Base-by-base conservation (phyloP, 805 yeast species). In the Kodamaea jinghongensis region DNA sequence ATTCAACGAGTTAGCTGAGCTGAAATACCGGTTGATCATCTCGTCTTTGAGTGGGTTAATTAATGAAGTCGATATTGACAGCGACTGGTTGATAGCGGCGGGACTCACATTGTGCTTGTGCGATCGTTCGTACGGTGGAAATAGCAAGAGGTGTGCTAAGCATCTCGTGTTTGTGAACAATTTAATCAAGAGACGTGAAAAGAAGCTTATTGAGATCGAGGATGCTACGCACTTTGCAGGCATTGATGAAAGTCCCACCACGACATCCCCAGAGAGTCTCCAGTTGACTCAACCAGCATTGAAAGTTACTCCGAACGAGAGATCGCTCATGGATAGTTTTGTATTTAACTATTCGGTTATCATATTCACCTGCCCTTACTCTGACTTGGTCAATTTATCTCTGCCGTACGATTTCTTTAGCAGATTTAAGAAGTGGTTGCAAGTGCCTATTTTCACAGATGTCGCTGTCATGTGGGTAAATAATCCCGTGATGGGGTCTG, bases 311-410 rank as follows among this genome's bases (percentile, higher is more conserved):
- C 48, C 56, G 42, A 30, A 51, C 38, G 70, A 66, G 42, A 52
- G 71, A 33, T 67, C 70, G 49, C 58, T 70, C 33, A 41, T 69
- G 15, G 78, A 73, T 38, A 70, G 75, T 28, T 73, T 70, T 43
- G 48, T 71, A 3, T 69, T 65, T 51, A 70, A 66, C 41, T 72
- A 66, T 43, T 56, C 71, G 6, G 58, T 66, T 6, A 55, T 65
- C 3, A 45, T 73, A 4, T 57, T 71, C 22, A 58, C 65, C 32
- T 59, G 74, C 12, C 52, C 61, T 2, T 51, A 48, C 13, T 42
- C 52, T 3, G 59, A 61, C 9, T 39, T 54, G 33, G 37, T 45
- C 13, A 50, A 53, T 1, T 38, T 72, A 8, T 75, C 76, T 1
- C 60, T 69, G 16, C 79, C 79, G 3, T 71, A 63, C 47, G 54